phyloP scores from a whole-genome alignment of 2,329 filamentous ascomycete genomes.

The Ambrosiella xylebori region DNA sequence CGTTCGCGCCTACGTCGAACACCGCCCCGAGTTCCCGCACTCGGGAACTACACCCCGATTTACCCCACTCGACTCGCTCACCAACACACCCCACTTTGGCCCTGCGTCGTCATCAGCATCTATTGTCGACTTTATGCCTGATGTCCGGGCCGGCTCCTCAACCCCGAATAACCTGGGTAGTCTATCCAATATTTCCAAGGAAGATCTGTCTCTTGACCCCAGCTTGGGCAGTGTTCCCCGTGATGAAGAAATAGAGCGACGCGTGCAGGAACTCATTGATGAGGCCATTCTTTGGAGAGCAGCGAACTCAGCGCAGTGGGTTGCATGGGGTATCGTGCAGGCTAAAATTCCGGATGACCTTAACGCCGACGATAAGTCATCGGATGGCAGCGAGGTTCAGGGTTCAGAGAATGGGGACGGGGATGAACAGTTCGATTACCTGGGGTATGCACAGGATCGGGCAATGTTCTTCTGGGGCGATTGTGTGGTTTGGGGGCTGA shows the following conservation, averaged over 20 bases:
- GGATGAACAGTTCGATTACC: conserved; percentile 71
- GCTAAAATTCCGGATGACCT: conserved; percentile 44
- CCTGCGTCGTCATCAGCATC: conserved; percentile 29
- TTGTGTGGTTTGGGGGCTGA: conserved; percentile 57
- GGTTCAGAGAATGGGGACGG: conserved; percentile 23
- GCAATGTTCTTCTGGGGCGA: conserved; percentile 94
- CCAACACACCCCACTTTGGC: conserved; percentile 22
- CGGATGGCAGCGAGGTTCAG: conserved; percentile 4
- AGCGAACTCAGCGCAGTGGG: conserved; percentile 79
- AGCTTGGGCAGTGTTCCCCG: conserved; percentile 15
- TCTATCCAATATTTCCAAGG: conserved; percentile 33
- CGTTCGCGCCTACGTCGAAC: conserved; percentile 70
- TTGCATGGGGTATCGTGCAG: conserved; percentile 92
- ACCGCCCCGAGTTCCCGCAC: conserved; percentile 50
- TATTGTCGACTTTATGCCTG: conserved; percentile 62
- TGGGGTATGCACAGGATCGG: conserved; percentile 77
- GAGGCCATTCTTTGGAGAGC: conserved; percentile 75
- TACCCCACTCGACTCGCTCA: conserved; percentile 26
- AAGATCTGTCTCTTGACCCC: conserved; percentile 31
- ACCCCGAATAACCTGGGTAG: background rate
- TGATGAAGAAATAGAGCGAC: conserved; percentile 47
- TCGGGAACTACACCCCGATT: conserved; percentile 34
- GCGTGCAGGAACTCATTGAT: conserved; percentile 53
- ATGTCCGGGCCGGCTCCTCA: conserved; percentile 31
- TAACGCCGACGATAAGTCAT: conserved; percentile 15